Evolutionary conservation across 2,329 filamentous ascomycete genomes (phyloP), one percentile per base, ranked within the genome.

Genomic region (Diplodia seriata): DNA sequence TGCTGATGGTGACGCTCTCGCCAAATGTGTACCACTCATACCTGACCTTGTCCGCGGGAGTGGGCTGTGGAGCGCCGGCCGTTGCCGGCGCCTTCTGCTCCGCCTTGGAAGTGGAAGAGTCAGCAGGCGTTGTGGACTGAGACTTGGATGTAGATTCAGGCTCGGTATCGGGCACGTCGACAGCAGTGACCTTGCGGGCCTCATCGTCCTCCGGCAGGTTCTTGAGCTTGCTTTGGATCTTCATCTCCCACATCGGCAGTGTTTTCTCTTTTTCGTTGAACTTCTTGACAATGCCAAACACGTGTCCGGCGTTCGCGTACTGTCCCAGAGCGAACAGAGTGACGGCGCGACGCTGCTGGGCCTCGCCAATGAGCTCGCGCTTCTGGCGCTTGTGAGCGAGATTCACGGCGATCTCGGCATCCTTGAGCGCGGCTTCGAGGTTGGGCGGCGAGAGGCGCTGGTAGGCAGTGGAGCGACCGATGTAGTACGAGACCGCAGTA

Each of bases 391-490:
- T 84, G 54, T 95, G 85, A 1, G 93, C 91, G 26, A 86, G 84
- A 2, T 87, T 82, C 67, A 87, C 84, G 62, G 88, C 82, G 49
- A 79, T 74, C 61, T 84, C 80, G 65, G 82, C 82, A 70, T 85
- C 83, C 56, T 73, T 69, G 36, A 85, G 80, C n/a, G 71, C 83
- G 15, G 78, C 77, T 12, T 74, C 56, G 59, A 82, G 80, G 69
- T 88, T 79, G 26, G 81, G 74, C 53, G 85, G 81, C 47, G 82
- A 83, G 2, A 85, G 83, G 69, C 91, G 87, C 61, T 92, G 85
- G 76, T 93, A 90, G 49, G 92, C 92, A 51, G 89, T 93, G 4
- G 93, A 91, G 23, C 94, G 92, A 72, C 91, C 89, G 70, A 95
- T 87, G 70, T 94, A 90, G 87, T 95, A 97, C 59, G 86, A 81